A percentile compares a stretch with the other conserved stretches of the same genome.
These are phyloP conservation scores for Blastomyces gilchristii DNA, from an alignment of 2,329 filamentous ascomycete species.

Conservation along the genomic window DNA sequence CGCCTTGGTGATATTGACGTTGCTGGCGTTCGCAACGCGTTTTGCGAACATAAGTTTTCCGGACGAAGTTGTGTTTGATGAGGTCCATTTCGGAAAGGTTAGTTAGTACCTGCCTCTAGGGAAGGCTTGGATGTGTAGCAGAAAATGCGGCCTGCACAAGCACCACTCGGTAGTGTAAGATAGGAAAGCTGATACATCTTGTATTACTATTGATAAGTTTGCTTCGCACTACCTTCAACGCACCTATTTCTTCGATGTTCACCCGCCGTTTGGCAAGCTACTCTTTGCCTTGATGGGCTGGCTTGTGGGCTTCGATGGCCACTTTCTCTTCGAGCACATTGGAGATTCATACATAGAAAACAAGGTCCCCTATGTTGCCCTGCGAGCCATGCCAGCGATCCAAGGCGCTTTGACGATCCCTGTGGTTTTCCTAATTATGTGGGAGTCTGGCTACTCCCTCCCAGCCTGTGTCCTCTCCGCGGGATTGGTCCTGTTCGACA, in stretches of 20 bases:
- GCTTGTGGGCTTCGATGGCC: constrained; percentile 92
- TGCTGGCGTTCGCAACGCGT: constrained; percentile 76
- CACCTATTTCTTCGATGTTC: constrained; percentile 99
- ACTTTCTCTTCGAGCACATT: constrained; percentile 98
- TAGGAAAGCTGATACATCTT: background rate
- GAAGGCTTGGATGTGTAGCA: background rate
- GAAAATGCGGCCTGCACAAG: background rate
- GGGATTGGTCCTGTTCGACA: constrained; percentile 83
- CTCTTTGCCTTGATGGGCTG: constrained; percentile 95
- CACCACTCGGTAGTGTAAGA: background rate
- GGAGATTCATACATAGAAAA: constrained; percentile 96
- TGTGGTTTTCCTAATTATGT: constrained; percentile 96
- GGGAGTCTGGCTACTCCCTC: constrained; percentile 96
- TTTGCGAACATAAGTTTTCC: constrained; percentile 97
- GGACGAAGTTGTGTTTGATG: constrained; percentile 94
- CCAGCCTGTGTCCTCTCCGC: constrained; percentile 83
- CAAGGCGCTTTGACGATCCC: constrained; percentile 87
- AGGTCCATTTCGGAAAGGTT: constrained; percentile 99
- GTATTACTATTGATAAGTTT: constrained; percentile 32
- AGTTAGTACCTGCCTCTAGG: constrained; percentile 16
- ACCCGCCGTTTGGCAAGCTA: constrained; percentile 95
- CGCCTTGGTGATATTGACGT: constrained; percentile 64
- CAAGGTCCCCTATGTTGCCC: constrained; percentile 94
- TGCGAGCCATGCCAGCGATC: constrained; percentile 83
- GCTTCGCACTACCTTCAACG: constrained; percentile 75